Percentiles rank a stretch among this genome's conserved stretches.
Conservation (phyloP, 495 filamentous ascomycete species). For the Penicillium robsamsonii region DNA sequence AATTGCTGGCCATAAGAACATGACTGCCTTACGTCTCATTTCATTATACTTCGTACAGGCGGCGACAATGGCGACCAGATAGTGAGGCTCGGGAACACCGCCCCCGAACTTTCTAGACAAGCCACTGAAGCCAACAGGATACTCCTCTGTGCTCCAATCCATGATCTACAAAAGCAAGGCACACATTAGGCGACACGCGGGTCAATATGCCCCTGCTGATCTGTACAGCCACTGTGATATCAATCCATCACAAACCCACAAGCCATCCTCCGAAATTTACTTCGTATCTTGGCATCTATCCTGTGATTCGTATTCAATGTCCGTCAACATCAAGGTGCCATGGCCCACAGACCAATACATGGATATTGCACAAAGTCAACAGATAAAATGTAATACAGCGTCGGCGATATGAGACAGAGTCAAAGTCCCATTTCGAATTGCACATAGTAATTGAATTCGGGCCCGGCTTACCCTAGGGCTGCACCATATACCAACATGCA, state of each 20-base stretch:
- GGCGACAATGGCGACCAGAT: not conserved
- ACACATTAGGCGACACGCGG: not conserved
- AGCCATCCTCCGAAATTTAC: not conserved
- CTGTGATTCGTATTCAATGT: not conserved
- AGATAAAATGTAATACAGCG: conserved; percentile 2
- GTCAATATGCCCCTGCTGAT: conserved; percentile 2
- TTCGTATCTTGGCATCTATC: not conserved
- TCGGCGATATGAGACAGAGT: not conserved
- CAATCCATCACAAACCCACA: not conserved
- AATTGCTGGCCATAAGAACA: not conserved
- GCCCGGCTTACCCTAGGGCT: conserved; percentile 6
- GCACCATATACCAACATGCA: conserved; percentile 4
- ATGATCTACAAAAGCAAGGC: conserved; percentile 6
- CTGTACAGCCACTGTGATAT: not conserved
- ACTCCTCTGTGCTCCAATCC: not conserved
- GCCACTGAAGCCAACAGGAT: not conserved
- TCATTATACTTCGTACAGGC: not conserved
- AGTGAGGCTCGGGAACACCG: not conserved
- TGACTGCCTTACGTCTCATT: not conserved
- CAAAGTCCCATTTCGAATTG: conserved; percentile 7
- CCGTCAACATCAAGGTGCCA: not conserved
- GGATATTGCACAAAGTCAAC: not conserved
- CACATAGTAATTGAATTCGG: not conserved
- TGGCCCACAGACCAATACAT: not conserved
- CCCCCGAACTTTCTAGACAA: conserved; percentile 5